Evolutionary conservation across 2,329 filamentous ascomycete genomes (phyloP).

Genomic region (Nannizziopsis barbatae): DNA sequence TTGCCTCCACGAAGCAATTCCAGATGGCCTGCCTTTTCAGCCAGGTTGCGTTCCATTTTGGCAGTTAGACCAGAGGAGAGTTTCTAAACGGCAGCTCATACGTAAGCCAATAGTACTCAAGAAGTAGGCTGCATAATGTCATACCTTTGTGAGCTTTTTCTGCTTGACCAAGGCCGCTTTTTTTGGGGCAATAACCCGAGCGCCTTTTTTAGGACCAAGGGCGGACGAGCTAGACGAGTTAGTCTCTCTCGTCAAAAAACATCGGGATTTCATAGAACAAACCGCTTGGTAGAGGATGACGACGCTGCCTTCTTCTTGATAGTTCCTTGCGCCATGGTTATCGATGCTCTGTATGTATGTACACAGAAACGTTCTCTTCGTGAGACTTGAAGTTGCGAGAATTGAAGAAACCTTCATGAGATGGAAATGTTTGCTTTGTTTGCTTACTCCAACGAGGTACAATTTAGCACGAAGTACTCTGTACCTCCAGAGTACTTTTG

Average conservation of each 20-base stretch:
- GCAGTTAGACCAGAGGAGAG: constrained; percentile 50
- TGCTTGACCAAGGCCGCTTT: constrained; percentile 50
- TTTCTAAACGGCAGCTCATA: constrained; percentile 39
- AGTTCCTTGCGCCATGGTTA: constrained; percentile 38
- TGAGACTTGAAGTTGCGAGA: too few species aligned
- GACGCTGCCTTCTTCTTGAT: constrained; percentile 38
- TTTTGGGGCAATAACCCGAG: constrained; percentile 55
- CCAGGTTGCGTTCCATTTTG: constrained; percentile 57
- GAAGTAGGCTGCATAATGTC: constrained; percentile 3
- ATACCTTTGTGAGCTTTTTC: constrained; percentile 52
- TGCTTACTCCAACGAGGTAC: too few species aligned
- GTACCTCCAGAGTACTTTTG: too few species aligned
- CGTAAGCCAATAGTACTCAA: constrained; percentile 1
- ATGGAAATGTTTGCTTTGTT: too few species aligned
- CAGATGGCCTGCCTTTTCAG: constrained; percentile 57
- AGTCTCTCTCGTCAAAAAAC: too few species aligned
- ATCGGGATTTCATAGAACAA: constrained; percentile 11
- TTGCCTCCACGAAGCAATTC: constrained; percentile 57
- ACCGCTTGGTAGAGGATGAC: constrained; percentile 29
- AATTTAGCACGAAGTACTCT: too few species aligned
- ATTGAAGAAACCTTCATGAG: too few species aligned
- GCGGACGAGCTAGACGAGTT: constrained; percentile 6
- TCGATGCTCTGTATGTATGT: neutral
- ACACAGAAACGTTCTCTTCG: too few species aligned
- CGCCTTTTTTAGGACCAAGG: constrained; percentile 46